Conservation (phyloP, 805 yeast genomes). For the Nakazawaea peltata region DNA sequence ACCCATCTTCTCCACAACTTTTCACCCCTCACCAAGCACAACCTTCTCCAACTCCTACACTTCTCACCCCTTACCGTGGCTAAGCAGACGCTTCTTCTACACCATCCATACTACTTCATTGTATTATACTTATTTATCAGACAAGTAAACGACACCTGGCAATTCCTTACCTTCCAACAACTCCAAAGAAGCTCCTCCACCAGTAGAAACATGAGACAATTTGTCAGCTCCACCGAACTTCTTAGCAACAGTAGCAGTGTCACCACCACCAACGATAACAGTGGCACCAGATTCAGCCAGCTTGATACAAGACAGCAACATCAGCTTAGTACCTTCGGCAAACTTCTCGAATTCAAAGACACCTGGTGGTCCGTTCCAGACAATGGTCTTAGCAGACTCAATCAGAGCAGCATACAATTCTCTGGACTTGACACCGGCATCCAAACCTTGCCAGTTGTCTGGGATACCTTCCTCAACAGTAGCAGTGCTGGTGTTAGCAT, state of each 20-base stretch:
- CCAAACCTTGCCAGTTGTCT: conserved; percentile 92
- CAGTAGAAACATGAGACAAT: conserved; percentile 97
- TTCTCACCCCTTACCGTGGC: too few relatives aligned
- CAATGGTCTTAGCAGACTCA: conserved; percentile 91
- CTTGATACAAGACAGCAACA: conserved; percentile 82
- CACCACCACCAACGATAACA: conserved; percentile 98
- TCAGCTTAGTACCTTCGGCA: conserved; percentile 83
- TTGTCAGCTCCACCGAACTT: conserved; percentile 95
- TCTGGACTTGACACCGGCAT: conserved; percentile 86
- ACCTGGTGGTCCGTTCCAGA: conserved; percentile 99
- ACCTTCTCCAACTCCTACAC: too few relatives aligned
- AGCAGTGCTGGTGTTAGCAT: conserved; percentile 80
- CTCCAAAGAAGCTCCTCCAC: conserved; percentile 99
- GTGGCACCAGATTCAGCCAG: conserved; percentile 86
- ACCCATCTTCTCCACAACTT: too few relatives aligned
- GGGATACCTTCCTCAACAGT: conserved; percentile 90
- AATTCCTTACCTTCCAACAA: conserved; percentile 97
- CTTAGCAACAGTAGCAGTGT: conserved; percentile 98
- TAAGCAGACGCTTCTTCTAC: too few relatives aligned
- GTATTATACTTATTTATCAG: conserved; percentile 45
- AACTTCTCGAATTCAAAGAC: conserved; percentile 95
- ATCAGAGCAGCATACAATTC: conserved; percentile 76
- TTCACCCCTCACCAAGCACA: too few relatives aligned
- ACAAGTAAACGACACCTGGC: conserved; percentile 94
- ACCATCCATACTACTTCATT: neutral